phyloP scores from a whole-genome alignment of 2,329 filamentous ascomycete genomes.

The Verticillium nonalfalfae region DNA sequence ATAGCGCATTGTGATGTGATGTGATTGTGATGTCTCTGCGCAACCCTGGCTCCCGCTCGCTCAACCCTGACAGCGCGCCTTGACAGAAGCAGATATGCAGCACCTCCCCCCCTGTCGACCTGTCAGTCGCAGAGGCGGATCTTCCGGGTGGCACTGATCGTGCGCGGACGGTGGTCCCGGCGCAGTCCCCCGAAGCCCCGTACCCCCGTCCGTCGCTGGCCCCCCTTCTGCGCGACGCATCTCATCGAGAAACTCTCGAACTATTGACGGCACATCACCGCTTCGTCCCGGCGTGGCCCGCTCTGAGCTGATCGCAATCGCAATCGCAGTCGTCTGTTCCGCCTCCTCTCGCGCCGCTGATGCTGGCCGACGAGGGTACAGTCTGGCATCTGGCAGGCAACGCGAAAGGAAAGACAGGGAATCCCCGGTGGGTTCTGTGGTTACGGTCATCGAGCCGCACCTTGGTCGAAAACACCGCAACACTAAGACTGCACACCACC shows the following conservation, averaged over 20 bases:
- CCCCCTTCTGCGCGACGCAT: neutral
- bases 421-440: neutral
- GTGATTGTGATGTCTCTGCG: conserved; percentile 3
- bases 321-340: neutral
- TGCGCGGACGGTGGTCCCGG: neutral
- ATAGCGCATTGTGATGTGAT: conserved; percentile 10
- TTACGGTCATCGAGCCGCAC: neutral
- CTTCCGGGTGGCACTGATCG: neutral
- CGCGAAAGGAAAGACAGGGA: neutral
- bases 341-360: neutral
- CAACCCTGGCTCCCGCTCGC: neutral
- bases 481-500: neutral
- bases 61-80: neutral
- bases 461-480: neutral
- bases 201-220: neutral
- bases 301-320: neutral
- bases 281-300: conserved; percentile 1
- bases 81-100: neutral
- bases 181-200: neutral
- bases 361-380: neutral
- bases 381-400: neutral
- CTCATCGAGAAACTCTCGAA: neutral
- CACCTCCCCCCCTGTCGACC: neutral
- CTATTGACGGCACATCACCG: conserved; percentile 2
- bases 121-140: neutral